Percentiles rank a stretch among this genome's conserved stretches.
Conservation (phyloP, 192 early-diverging fungal species). For the Backusella psychrophila region DNA sequence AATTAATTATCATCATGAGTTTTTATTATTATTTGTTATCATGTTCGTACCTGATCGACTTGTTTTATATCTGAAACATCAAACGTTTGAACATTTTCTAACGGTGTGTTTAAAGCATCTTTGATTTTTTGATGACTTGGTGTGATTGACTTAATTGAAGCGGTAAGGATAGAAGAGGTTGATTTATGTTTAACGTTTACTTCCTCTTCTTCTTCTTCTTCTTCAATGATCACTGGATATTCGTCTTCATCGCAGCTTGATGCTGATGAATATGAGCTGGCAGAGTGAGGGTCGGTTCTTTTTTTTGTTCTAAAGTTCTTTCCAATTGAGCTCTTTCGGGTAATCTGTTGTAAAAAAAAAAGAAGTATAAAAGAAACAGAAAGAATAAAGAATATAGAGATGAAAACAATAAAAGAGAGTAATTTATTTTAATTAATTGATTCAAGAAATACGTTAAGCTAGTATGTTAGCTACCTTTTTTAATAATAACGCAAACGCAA, state of each 20-base stretch:
- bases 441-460: neutral
- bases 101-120: neutral
- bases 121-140: constrained; percentile 1
- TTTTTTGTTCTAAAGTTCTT: constrained; percentile 1
- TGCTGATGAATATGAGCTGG: neutral
- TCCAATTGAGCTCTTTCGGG: neutral
- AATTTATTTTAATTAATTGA: no score
- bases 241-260: neutral
- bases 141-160: neutral
- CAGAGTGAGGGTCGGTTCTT: neutral
- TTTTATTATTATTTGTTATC: neutral
- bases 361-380: neutral
- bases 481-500: constrained; percentile 17
- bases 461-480: constrained; percentile 24
- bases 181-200: neutral
- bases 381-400: neutral
- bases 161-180: neutral
- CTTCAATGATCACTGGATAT: neutral
- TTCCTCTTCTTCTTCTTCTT: neutral
- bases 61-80: neutral
- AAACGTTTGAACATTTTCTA: neutral
- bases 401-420: neutral
- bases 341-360: neutral
- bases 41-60: neutral
- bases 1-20: neutral